Evolutionary conservation across 768 basidiomycete species (phyloP).

Genomic region (Macrocybe gigantea): DNA sequence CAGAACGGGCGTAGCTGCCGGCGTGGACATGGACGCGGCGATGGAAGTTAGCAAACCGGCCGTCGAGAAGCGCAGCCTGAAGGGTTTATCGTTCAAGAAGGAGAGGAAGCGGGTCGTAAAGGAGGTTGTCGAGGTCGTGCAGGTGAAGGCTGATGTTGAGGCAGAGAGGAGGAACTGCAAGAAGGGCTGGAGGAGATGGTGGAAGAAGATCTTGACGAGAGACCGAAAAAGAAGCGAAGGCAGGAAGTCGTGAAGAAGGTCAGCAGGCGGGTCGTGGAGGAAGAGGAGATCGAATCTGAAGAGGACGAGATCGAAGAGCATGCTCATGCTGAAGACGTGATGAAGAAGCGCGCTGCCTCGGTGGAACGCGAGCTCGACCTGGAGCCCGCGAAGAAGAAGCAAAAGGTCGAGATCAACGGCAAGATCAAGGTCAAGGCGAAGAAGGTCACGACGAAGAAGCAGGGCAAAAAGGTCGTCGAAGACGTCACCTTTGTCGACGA

Average conservation of each 20-base stretch:
- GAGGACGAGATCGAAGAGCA: constrained; percentile 41
- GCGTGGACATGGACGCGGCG: constrained; percentile 14
- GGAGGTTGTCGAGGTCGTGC: constrained; percentile 35
- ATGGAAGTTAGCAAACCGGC: constrained; percentile 11
- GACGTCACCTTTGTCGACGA: constrained; percentile 47
- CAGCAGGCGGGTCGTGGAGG: constrained; percentile 28
- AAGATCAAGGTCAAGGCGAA: constrained; percentile 24
- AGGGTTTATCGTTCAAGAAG: constrained; percentile 42
- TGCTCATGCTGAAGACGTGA: constrained; percentile 21
- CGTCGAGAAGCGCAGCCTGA: constrained; percentile 36
- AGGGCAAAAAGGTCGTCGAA: constrained; percentile 29
- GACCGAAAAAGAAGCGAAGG: constrained; percentile 55
- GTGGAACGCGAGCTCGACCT: constrained; percentile 31
- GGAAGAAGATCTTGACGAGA: constrained; percentile 32
- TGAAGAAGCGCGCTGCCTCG: constrained; percentile 39
- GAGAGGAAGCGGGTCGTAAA: constrained; percentile 37
- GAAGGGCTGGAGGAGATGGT: constrained; percentile 22
- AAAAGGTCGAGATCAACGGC: constrained; percentile 20
- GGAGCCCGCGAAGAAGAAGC: constrained; percentile 42
- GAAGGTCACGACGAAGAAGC: constrained; percentile 35
- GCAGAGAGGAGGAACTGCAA: constrained; percentile 33
- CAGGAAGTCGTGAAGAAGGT: constrained; percentile 35
- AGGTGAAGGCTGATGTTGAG: constrained; percentile 27
- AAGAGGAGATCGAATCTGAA: constrained; percentile 54
- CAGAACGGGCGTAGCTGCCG: constrained; percentile 14